Evolutionary conservation across 2,329 filamentous ascomycete genomes (phyloP).

Genomic region (Xylariaceae sp.): DNA sequence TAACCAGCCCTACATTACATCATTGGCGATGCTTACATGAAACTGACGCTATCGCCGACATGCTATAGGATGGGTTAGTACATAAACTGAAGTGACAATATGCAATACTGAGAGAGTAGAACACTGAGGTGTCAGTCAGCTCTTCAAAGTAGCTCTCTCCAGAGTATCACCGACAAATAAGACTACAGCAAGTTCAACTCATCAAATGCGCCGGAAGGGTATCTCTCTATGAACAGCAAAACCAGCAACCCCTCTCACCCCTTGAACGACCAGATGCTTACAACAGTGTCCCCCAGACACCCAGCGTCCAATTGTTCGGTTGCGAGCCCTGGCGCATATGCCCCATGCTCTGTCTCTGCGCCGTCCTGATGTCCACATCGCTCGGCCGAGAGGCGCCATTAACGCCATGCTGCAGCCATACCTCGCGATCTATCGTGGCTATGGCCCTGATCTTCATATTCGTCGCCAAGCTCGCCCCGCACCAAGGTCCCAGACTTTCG

Average conservation of each 20-base stretch:
- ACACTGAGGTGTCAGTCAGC: too few species aligned
- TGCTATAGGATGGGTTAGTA: background rate
- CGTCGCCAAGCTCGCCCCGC: conserved; percentile 64
- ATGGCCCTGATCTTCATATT: conserved; percentile 64
- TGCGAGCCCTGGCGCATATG: conserved; percentile 42
- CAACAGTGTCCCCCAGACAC: conserved; percentile 53
- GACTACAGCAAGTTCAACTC: background rate
- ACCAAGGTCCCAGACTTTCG: conserved; percentile 68
- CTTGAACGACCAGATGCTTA: background rate
- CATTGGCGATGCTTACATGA: background rate
- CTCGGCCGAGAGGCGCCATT: conserved; percentile 54
- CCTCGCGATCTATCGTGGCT: conserved; percentile 65
- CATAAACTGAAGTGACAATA: background rate
- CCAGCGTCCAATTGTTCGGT: conserved; percentile 54
- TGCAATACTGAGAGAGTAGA: too few species aligned
- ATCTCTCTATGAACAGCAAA: conserved; percentile 15
- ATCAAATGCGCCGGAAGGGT: conserved; percentile 11
- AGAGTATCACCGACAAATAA: too few species aligned
- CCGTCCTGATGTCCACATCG: conserved; percentile 53
- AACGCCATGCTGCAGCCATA: conserved; percentile 63
- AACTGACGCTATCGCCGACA: background rate
- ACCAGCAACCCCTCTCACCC: background rate
- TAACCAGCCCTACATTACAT: background rate
- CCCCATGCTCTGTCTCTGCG: conserved; percentile 60
- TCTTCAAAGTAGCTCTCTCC: too few species aligned